phyloP scores from a whole-genome alignment of 768 basidiomycete genomes.

The Tylopilus balloui region DNA sequence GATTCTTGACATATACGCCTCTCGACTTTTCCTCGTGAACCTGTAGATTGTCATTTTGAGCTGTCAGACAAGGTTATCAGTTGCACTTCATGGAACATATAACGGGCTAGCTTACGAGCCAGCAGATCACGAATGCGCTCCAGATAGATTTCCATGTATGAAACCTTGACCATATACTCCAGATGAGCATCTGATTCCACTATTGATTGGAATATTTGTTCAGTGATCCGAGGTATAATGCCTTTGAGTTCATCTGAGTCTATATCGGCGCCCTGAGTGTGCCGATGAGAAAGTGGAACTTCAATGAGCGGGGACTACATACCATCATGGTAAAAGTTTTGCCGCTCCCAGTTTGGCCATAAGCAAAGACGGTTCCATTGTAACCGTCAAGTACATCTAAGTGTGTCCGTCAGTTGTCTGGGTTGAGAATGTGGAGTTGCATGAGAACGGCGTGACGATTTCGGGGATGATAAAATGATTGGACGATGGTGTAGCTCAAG shows the following conservation, averaged over 20 bases:
- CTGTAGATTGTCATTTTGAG: slow-evolving; percentile 97
- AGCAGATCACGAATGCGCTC: slow-evolving; percentile 94
- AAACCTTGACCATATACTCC: slow-evolving; percentile 98
- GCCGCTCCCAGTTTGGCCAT: slow-evolving; percentile 95
- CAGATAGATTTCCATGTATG: slow-evolving; percentile 99
- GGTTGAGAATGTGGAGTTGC: background rate
- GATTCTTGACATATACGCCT: slow-evolving; percentile 96
- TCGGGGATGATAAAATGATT: background rate
- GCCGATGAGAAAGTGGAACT: slow-evolving; percentile 8
- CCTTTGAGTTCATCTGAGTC: slow-evolving; percentile 91
- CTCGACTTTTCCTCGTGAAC: slow-evolving; percentile 97
- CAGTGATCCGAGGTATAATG: slow-evolving; percentile 96
- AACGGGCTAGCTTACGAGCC: slow-evolving; percentile 62
- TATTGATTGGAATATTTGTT: slow-evolving; percentile 98
- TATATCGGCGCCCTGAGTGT: slow-evolving; percentile 86
- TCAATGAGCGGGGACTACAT: slow-evolving; percentile 15
- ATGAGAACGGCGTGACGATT: slow-evolving; percentile 3
- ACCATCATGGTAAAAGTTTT: slow-evolving; percentile 99
- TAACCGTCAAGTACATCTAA: slow-evolving; percentile 97
- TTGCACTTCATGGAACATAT: background rate
- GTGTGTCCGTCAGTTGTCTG: slow-evolving; percentile 17
- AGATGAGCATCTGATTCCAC: slow-evolving; percentile 91
- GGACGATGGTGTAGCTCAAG: background rate
- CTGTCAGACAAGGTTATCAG: slow-evolving; percentile 35
- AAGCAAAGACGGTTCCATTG: slow-evolving; percentile 96